Evolutionary conservation across 352 stramenopile species (phyloP).

Genomic region (Globisporangium yorkense): DNA sequence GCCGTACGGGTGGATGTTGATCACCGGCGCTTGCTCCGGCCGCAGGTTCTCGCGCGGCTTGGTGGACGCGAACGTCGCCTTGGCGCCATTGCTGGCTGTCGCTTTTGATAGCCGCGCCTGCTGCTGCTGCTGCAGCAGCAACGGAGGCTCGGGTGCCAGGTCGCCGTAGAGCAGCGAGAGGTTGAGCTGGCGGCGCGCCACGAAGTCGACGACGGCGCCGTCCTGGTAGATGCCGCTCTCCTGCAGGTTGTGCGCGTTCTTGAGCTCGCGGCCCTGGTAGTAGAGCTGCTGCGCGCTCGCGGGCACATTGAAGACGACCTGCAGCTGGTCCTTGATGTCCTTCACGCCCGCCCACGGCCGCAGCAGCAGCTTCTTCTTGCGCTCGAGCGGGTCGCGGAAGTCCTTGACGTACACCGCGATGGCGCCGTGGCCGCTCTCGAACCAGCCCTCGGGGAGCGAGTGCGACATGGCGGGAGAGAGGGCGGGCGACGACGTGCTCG

Average conservation of each 20-base stretch:
- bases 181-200: slow-evolving; percentile 56
- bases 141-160: slow-evolving; percentile 3
- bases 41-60: slow-evolving; percentile 26
- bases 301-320: slow-evolving; percentile 79
- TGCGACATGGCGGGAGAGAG: slow-evolving; percentile 33
- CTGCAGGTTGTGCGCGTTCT: slow-evolving; percentile 79
- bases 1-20: slow-evolving; percentile 78
- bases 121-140: slow-evolving; percentile 7
- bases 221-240: slow-evolving; percentile 83
- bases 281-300: slow-evolving; percentile 78
- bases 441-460: slow-evolving; percentile 67
- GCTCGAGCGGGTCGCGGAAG: slow-evolving; percentile 73
- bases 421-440: slow-evolving; percentile 68
- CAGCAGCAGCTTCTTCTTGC: slow-evolving; percentile 81
- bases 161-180: slow-evolving; percentile 37
- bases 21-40: slow-evolving; percentile 48
- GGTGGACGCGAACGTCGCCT: slow-evolving; percentile 5
- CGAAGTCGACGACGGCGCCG: slow-evolving; percentile 72
- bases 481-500: background rate
- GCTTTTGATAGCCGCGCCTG: slow-evolving; percentile 2
- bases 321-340: slow-evolving; percentile 82
- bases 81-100: slow-evolving; percentile 8
- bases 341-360: slow-evolving; percentile 77
- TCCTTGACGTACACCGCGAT: slow-evolving; percentile 71
- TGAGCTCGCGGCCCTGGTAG: slow-evolving; percentile 76